Conservation (phyloP, 2,329 filamentous ascomycete genomes). For the Massarina eburnea region DNA sequence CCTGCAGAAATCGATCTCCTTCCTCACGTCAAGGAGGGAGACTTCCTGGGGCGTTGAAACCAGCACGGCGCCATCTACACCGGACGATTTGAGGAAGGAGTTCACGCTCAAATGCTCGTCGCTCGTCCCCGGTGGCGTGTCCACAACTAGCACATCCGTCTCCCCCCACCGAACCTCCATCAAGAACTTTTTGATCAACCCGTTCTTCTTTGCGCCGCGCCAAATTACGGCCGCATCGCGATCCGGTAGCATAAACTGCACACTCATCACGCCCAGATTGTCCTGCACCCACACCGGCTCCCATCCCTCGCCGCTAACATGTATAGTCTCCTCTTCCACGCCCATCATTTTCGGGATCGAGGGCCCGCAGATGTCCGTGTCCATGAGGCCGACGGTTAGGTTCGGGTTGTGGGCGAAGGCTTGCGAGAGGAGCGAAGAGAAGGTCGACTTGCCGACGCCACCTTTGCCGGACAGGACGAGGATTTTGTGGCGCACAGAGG, state of each 20-base stretch:
- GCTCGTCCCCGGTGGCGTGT: conserved; percentile 92
- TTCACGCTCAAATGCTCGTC: conserved; percentile 97
- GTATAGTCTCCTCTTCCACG: conserved; percentile 89
- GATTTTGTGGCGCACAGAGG: conserved; percentile 85
- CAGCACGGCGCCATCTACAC: conserved; percentile 89
- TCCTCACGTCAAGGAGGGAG: conserved; percentile 85
- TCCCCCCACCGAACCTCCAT: conserved; percentile 99
- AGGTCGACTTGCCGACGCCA: conserved; percentile 94
- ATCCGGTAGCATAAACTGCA: conserved; percentile 96
- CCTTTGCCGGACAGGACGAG: conserved; percentile 93
- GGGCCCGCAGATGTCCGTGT: conserved; percentile 95
- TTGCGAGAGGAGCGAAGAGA: conserved; percentile 83
- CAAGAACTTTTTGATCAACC: conserved; percentile 94
- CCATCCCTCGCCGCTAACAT: conserved; percentile 87
- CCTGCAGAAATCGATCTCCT: conserved; percentile 95
- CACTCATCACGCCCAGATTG: conserved; percentile 93
- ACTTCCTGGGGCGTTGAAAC: conserved; percentile 97
- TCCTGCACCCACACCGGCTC: conserved; percentile 94
- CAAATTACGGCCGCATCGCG: conserved; percentile 95
- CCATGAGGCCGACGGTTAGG: conserved; percentile 88
- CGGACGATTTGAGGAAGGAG: conserved; percentile 83
- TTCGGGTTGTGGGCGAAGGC: conserved; percentile 82
- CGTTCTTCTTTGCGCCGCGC: conserved; percentile 98
- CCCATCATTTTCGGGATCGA: conserved; percentile 99
- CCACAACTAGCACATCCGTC: conserved; percentile 87